These are phyloP conservation scores for Alternaria longipes DNA, from an alignment of 2,329 filamentous ascomycete genomes.

Conservation along the genomic window DNA sequence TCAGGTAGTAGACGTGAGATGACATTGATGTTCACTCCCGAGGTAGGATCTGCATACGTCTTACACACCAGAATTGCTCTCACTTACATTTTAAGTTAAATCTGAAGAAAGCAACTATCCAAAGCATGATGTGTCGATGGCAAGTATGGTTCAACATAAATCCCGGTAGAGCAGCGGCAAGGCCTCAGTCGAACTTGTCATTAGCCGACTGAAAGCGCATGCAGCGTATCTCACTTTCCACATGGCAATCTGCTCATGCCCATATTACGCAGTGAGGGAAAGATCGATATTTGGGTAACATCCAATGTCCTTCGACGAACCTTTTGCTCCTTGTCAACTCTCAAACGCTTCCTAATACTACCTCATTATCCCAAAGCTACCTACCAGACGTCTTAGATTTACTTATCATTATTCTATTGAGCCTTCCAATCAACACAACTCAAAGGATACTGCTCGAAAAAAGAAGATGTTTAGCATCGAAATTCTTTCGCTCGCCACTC, in stretches of 20 bases:
- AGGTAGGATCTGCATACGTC: background rate
- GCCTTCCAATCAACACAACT: background rate
- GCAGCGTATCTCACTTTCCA: background rate
- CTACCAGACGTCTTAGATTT: background rate
- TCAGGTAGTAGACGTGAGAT: background rate
- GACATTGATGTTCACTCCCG: background rate
- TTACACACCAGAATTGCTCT: background rate
- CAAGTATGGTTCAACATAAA: background rate
- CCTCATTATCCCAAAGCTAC: background rate
- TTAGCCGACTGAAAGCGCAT: background rate
- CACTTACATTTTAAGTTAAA: background rate
- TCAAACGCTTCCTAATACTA: background rate
- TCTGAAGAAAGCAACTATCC: background rate
- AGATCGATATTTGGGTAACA: background rate
- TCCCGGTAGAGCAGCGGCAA: background rate
- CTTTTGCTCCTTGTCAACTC: background rate
- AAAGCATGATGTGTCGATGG: background rate
- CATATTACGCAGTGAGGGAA: background rate
- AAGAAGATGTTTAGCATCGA: background rate
- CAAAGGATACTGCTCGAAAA: background rate
- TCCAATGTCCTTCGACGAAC: background rate
- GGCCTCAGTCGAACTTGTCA: background rate
- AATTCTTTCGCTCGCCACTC: slow-evolving; percentile 7
- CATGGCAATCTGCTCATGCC: background rate
- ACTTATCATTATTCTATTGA: background rate